Evolutionary conservation across 306 rosid species (phyloP), one percentile per base, ranked within the genome.

Genomic region (Cicer yamashitae): DNA sequence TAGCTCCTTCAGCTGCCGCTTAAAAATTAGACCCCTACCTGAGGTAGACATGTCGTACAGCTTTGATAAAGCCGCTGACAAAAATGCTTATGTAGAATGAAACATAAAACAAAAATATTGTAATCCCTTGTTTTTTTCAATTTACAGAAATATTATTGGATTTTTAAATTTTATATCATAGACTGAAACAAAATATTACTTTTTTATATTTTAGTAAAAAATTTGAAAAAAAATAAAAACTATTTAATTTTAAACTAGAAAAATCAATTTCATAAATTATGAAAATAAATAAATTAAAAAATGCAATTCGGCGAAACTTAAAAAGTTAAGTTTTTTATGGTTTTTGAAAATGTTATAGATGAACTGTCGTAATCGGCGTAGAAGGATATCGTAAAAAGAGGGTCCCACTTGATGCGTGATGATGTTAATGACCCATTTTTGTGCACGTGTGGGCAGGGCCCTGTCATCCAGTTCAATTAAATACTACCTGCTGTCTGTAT

Each of bases 381-480:
- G 75, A 60, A 53, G 80, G 77, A 82, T 51, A 75, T 53, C 65
- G 77, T 52, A 54, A 66, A 76, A 56, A 38, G 14, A 47, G 77
- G 91, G 88, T 34, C 90, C 89, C 75, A 77, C 59, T 13, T 66
- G 83, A 83, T 82, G 84, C 47, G 70, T 52, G 70, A 79, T 64
- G 60, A 75, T 75, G n/a, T 14, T 10, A n/a, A 61, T 74, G 80
- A 65, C 63, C 51, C 30, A 70, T 70, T 71, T 71, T 65, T 76
- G 87, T 75, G 91, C 84, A 87, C 84, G 91, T 85, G 93, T 88
- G 90, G 79, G 82, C 56, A 67, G 83, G 84, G 53, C 65, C 86
- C 85, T 53, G 60, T 67, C 61, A 58, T 77, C 10, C 85, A 77
- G 80, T 81, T 88, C 78, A 82, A 85, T 83, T 80, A 44, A 84